Base-by-base conservation (phyloP, 768 basidiomycete species). In the Gymnopilus dilepis region DNA sequence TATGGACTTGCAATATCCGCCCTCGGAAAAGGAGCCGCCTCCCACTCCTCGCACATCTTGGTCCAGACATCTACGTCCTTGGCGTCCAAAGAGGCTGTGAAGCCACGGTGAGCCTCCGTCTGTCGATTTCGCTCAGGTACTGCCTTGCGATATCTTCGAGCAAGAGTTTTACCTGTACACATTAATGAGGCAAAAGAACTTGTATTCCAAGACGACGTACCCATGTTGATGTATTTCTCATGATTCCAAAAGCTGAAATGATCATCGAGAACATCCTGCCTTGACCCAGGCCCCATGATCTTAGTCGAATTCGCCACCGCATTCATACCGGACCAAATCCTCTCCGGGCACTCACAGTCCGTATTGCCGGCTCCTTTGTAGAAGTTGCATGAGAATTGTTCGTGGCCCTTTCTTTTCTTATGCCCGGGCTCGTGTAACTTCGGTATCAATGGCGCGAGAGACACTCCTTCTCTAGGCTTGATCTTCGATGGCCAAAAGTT, bases 1-100 rank as follows among this genome's bases (percentile, higher is more conserved):
- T 57, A 62, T 2, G 61, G 61, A 51, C 51, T 62, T 37, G 34
- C 15, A 21, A 6, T 45, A 1, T 9, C 42, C n/a, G 43, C 22
- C 37, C 51, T 62, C 21, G 60, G 53, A 24, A 51, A 40, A n/a
- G 26, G 6, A 15, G 48, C 56, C 13, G 3, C 26, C 28, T 62
- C 61, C 56, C 56, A 58, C 13, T 47, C 30, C 30, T 45, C 28
- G 17, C 41, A 43, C 41, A 48, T 58, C 30, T n/a, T 28, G 4
- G 9, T 48, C 56, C 56, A 58, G 9, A 34, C 31, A 13, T 15
- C 21, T 17, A 58, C 42, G 37, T 41, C 31, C 8, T 8, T 43
- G 6, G 33, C n/a, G 11, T 48, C 30, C 15, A 58, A 30, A 11
- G 43, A 19, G 4, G 40, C 56, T 12, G 56, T 33, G n/a, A 47